These are phyloP conservation scores for Trichothecium roseum DNA, from an alignment of 2,329 filamentous ascomycete genomes.

Conservation along the genomic window DNA sequence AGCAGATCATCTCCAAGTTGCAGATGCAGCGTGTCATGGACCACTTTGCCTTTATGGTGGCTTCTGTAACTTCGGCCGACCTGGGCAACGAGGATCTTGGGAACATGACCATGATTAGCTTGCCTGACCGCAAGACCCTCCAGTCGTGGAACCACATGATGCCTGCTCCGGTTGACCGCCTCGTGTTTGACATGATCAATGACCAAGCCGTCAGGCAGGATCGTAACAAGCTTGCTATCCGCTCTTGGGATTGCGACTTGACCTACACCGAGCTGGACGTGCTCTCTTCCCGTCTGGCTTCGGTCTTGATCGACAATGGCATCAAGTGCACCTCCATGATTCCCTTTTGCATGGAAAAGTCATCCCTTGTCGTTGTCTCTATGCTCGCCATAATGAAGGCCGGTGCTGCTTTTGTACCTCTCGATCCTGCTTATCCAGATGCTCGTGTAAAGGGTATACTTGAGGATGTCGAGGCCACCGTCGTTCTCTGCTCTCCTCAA, in stretches of 20 bases:
- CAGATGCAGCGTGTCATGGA: constrained; percentile 11
- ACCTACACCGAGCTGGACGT: constrained; percentile 27
- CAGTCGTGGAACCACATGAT: constrained; percentile 25
- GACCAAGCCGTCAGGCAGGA: constrained; percentile 18
- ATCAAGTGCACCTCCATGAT: constrained; percentile 25
- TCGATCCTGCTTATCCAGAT: constrained; percentile 1
- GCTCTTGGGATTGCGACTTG: constrained; percentile 30
- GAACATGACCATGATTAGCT: constrained; percentile 3
- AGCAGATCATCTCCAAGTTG: constrained; percentile 2
- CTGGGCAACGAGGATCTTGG: background rate
- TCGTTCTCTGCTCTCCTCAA: constrained; percentile 3
- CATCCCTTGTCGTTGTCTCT: constrained; percentile 31
- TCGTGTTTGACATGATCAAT: constrained; percentile 28
- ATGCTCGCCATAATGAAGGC: constrained; percentile 36
- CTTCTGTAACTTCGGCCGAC: constrained; percentile 1
- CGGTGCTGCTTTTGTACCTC: constrained; percentile 23
- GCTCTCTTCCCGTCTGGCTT: constrained; percentile 22
- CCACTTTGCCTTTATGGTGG: constrained; percentile 6
- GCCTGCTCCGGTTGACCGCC: constrained; percentile 20
- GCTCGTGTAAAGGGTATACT: constrained; percentile 3
- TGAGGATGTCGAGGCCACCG: background rate
- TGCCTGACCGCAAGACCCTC: constrained; percentile 20
- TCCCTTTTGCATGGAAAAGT: constrained; percentile 39
- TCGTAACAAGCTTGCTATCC: constrained; percentile 18
- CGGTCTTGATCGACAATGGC: constrained; percentile 19